phyloP scores from a whole-genome alignment of 306 rosid species.

The Vigna angularis region DNA sequence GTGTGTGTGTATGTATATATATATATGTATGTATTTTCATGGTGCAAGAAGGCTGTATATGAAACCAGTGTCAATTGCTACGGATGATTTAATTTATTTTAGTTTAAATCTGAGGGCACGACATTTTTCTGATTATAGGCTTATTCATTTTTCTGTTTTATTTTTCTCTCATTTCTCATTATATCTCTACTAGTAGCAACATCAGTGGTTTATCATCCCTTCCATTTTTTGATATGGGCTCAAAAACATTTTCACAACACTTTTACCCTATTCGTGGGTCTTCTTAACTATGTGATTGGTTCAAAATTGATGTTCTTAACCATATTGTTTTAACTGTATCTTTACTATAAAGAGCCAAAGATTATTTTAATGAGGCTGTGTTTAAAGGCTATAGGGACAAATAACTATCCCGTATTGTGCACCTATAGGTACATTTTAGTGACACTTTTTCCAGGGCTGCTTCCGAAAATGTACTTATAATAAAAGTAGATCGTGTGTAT shows the following conservation, averaged over 20 bases:
- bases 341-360: too few relatives aligned
- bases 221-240: not conserved
- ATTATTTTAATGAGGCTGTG: too few relatives aligned
- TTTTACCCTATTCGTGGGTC: not conserved
- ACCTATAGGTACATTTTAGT: too few relatives aligned
- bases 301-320: too few relatives aligned
- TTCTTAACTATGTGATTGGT: not conserved
- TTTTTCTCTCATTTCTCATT: not conserved
- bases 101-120: not conserved
- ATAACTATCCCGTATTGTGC: too few relatives aligned
- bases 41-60: not conserved
- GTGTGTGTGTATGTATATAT: not conserved
- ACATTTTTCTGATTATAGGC: not conserved
- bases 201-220: not conserved
- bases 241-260: not conserved
- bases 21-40: not conserved
- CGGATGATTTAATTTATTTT: not conserved
- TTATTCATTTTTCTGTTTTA: not conserved
- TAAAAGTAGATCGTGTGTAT: too few relatives aligned
- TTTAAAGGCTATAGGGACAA: too few relatives aligned
- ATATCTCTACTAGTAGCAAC: not conserved
- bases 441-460: too few relatives aligned
- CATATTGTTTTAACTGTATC: too few relatives aligned
- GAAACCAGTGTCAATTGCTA: not conserved
- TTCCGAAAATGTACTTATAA: too few relatives aligned